These are phyloP conservation scores for Epithemia pelagica DNA, from an alignment of 108 stramenopile genomes.

Conservation along the genomic window DNA sequence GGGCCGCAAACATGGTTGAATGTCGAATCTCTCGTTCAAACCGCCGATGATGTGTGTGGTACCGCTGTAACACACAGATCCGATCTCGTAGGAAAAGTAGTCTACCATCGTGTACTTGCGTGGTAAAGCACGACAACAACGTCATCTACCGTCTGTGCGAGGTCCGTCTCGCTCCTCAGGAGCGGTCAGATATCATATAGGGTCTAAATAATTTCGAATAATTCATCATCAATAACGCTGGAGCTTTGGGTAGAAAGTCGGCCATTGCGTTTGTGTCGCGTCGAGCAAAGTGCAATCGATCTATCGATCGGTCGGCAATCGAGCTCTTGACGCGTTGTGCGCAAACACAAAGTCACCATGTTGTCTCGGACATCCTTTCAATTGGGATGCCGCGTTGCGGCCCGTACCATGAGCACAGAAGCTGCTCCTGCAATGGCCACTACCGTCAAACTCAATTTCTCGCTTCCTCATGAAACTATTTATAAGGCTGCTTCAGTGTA, in stretches of 20 bases:
- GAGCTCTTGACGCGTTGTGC: too few relatives aligned
- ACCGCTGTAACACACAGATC: not conserved
- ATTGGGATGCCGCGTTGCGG: slow-evolving; percentile 22
- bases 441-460: slow-evolving; percentile 83
- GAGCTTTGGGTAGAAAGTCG: too few relatives aligned
- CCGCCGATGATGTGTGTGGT: slow-evolving; percentile 20
- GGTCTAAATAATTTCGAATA: too few relatives aligned
- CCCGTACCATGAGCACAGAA: slow-evolving; percentile 34
- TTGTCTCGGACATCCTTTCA: slow-evolving; percentile 14
- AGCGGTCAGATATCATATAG: too few relatives aligned
- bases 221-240: too few relatives aligned
- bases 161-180: too few relatives aligned
- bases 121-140: not conserved
- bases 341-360: too few relatives aligned
- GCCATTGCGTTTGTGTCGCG: too few relatives aligned
- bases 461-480: slow-evolving; percentile 89
- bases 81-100: not conserved
- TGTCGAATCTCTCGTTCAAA: slow-evolving; percentile 8
- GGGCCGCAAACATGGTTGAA: slow-evolving; percentile 71
- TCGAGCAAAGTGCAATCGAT: too few relatives aligned
- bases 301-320: too few relatives aligned
- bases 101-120: not conserved
- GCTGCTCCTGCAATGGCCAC: slow-evolving; percentile 30
- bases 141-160: too few relatives aligned
- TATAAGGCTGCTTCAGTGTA: slow-evolving; percentile 77